A percentile compares a stretch with the other conserved stretches of the same genome.
Conservation (phyloP, 306 rosid genomes). For the Cucumis cinereus region DNA sequence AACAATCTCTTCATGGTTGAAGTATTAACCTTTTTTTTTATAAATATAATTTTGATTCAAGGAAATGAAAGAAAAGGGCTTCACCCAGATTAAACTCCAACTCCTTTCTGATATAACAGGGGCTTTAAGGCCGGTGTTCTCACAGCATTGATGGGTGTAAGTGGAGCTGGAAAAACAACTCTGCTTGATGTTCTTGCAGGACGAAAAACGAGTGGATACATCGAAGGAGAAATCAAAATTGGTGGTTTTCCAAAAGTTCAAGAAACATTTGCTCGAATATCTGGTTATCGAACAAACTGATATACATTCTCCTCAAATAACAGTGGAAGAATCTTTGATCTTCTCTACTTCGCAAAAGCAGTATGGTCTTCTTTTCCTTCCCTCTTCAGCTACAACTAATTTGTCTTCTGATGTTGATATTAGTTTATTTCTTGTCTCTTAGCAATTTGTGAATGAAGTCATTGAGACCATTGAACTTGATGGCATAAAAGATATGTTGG, state of each 20-base stretch:
- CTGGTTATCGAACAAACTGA: constrained; percentile 39
- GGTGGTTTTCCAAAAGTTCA: constrained; percentile 39
- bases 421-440: neutral
- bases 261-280: constrained; percentile 32
- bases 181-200: constrained; percentile 40
- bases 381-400: neutral
- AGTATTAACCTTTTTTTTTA: neutral
- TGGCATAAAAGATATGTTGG: constrained; percentile 29
- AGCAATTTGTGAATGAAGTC: constrained; percentile 43
- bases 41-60: neutral
- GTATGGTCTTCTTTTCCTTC: constrained; percentile 9
- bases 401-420: neutral
- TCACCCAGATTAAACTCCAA: constrained; percentile 21
- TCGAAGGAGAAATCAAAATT: constrained; percentile 26
- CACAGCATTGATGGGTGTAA: constrained; percentile 41
- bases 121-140: constrained; percentile 32
- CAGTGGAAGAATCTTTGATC: constrained; percentile 34
- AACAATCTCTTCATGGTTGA: no score
- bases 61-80: constrained; percentile 23
- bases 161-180: constrained; percentile 40
- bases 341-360: constrained; percentile 33
- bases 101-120: constrained; percentile 28
- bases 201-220: constrained; percentile 30
- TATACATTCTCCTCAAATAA: constrained; percentile 36
- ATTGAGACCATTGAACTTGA: constrained; percentile 46